Evolutionary conservation across 1,284 basidiomycete species (phyloP).

Genomic region (Austroboletus novae-zelandiae): DNA sequence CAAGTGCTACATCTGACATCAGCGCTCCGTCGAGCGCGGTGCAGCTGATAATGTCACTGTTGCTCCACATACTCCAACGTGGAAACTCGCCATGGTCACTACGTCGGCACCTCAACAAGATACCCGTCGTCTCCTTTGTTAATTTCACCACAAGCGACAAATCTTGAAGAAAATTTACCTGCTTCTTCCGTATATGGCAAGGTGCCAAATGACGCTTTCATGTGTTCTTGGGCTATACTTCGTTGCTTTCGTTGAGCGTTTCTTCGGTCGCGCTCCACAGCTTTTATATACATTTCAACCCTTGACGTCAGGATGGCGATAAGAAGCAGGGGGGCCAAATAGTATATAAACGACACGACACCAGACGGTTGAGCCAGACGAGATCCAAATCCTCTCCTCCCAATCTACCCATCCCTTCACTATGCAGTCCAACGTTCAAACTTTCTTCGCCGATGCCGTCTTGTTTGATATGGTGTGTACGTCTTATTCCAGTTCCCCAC

Average conservation of each 20-base stretch:
- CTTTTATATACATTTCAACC: constrained; percentile 12
- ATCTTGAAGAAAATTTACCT: background rate
- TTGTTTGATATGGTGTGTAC: constrained; percentile 70
- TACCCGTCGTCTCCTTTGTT: background rate
- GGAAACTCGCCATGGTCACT: background rate
- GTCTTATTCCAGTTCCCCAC: constrained; percentile 1
- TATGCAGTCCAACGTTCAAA: constrained; percentile 28
- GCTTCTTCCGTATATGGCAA: constrained; percentile 2
- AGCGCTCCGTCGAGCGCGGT: background rate
- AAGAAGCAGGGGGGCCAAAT: background rate
- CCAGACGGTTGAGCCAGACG: constrained; percentile 5
- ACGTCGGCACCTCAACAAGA: background rate
- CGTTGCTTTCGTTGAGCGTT: constrained; percentile 6
- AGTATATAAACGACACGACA: constrained; percentile 24
- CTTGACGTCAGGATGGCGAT: constrained; percentile 32
- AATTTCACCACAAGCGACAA: background rate
- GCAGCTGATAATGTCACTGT: background rate
- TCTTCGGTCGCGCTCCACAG: constrained; percentile 1
- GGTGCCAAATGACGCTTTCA: constrained; percentile 11
- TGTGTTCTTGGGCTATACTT: constrained; percentile 4
- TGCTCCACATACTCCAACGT: constrained; percentile 7
- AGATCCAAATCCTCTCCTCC: constrained; percentile 6
- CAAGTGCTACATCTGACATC: background rate
- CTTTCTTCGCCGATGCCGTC: constrained; percentile 59
- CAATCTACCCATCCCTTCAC: background rate